phyloP scores from a whole-genome alignment of 495 filamentous ascomycete species.

The Lophium mytilinum region DNA sequence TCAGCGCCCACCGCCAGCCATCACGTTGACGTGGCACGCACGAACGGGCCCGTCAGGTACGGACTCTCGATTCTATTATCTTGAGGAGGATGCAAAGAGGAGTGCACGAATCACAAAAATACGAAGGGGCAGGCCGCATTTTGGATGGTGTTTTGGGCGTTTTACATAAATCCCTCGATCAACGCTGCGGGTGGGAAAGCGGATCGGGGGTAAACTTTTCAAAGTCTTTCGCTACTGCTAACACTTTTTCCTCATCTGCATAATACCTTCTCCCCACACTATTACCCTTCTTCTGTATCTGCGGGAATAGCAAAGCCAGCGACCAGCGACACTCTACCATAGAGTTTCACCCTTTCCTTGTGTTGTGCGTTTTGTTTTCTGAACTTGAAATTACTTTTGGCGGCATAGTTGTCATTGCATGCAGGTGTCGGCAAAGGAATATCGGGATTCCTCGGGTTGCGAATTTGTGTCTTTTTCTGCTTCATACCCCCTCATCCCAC shows the following conservation, averaged over 20 bases:
- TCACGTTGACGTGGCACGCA: neutral
- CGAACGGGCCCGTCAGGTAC: neutral
- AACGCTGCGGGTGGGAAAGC: neutral
- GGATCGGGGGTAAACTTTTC: constrained; percentile 9
- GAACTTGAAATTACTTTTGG: neutral
- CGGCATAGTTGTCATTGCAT: neutral
- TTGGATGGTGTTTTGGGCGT: constrained; percentile 22
- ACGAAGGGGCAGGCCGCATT: constrained; percentile 13
- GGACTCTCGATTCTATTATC: neutral
- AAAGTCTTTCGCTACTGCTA: neutral
- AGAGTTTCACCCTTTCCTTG: no score
- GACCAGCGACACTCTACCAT: no score
- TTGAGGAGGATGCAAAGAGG: neutral
- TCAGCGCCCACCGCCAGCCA: neutral
- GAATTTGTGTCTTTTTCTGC: neutral
- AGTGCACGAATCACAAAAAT: constrained; percentile 6
- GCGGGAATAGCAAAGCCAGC: no score
- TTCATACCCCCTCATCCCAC: neutral
- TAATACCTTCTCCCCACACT: no score
- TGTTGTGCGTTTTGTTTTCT: neutral
- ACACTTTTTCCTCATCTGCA: constrained; percentile 5
- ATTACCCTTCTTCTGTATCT: no score
- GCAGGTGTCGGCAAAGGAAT: neutral
- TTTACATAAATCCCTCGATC: neutral
- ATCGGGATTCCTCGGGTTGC: neutral